These are phyloP conservation scores for Nakazawaea laoshanensis DNA, from an alignment of 805 yeast genomes.

Conservation along the genomic window DNA sequence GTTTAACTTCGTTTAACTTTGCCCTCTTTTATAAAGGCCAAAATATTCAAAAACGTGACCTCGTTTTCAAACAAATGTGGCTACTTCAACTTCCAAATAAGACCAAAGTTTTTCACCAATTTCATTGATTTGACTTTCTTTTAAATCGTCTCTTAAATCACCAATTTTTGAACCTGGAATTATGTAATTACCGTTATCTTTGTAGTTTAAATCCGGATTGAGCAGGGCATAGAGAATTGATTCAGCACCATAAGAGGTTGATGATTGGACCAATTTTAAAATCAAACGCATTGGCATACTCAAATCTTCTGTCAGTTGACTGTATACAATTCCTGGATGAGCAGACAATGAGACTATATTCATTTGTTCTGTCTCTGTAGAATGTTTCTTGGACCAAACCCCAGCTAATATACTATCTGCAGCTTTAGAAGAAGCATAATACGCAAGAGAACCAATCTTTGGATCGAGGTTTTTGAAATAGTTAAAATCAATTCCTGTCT, in stretches of 20 bases:
- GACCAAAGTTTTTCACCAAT: slow-evolving; percentile 4
- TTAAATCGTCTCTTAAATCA: slow-evolving; percentile 14
- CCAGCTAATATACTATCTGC: slow-evolving; percentile 26
- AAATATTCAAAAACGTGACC: too few species aligned
- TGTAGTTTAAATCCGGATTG: slow-evolving; percentile 20
- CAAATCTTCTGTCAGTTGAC: neutral
- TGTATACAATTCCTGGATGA: slow-evolving; percentile 27
- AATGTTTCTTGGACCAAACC: slow-evolving; percentile 25
- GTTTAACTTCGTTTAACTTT: too few species aligned
- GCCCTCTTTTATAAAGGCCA: too few species aligned
- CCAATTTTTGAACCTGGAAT: slow-evolving; percentile 25
- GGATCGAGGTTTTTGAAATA: too few species aligned
- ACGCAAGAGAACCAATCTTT: slow-evolving; percentile 5
- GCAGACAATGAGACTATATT: slow-evolving; percentile 24
- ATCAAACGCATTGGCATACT: too few species aligned
- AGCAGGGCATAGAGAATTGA: slow-evolving; percentile 29
- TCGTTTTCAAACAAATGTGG: too few species aligned
- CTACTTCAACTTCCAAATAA: too few species aligned
- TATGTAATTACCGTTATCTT: slow-evolving; percentile 23
- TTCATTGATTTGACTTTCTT: slow-evolving; percentile 1
- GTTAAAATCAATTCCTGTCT: slow-evolving; percentile 13
- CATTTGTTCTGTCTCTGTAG: slow-evolving; percentile 15
- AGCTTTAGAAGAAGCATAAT: slow-evolving; percentile 40
- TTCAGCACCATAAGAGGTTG: slow-evolving; percentile 26
- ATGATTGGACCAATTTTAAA: slow-evolving; percentile 10